These are phyloP conservation scores for Olyra latifolia DNA, from an alignment of 176 grass and related monocot genomes.

Conservation along the genomic window DNA sequence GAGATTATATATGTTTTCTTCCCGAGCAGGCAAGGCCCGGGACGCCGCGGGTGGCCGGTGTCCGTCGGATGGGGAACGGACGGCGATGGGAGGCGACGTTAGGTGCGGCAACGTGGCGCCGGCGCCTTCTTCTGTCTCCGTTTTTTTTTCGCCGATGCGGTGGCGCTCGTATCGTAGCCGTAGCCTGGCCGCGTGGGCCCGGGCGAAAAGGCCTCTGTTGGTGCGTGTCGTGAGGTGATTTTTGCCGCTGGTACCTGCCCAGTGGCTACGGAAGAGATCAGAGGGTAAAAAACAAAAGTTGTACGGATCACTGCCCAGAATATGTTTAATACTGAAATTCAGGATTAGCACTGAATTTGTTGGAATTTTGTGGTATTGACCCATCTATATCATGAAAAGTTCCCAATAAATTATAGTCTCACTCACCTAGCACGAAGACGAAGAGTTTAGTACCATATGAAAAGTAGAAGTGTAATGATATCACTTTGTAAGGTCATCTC, in stretches of 20 bases:
- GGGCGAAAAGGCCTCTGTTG: neutral
- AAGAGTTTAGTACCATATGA: no score
- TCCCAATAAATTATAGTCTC: no score
- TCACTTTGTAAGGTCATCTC: no score
- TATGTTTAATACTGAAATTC: neutral
- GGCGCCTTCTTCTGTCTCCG: no score
- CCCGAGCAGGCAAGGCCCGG: neutral
- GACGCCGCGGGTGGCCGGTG: fast-evolving
- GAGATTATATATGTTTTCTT: conserved; percentile 7
- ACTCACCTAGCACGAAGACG: no score
- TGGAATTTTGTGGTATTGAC: no score
- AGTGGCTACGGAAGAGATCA: no score
- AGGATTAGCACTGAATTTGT: neutral
- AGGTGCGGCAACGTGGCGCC: conserved; percentile 28
- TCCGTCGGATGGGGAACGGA: neutral
- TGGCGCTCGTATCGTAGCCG: neutral
- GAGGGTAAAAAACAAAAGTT: neutral
- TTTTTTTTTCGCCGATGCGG: neutral
- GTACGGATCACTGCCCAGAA: neutral
- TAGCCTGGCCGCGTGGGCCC: conserved; percentile 13
- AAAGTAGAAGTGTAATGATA: no score
- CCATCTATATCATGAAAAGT: no score
- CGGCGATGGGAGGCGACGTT: neutral
- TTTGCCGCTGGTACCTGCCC: conserved; percentile 1
- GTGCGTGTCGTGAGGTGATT: conserved; percentile 17